Evolutionary conservation across 1,284 basidiomycete genomes (phyloP).

Genomic region (Fomitopsis schrenkii): DNA sequence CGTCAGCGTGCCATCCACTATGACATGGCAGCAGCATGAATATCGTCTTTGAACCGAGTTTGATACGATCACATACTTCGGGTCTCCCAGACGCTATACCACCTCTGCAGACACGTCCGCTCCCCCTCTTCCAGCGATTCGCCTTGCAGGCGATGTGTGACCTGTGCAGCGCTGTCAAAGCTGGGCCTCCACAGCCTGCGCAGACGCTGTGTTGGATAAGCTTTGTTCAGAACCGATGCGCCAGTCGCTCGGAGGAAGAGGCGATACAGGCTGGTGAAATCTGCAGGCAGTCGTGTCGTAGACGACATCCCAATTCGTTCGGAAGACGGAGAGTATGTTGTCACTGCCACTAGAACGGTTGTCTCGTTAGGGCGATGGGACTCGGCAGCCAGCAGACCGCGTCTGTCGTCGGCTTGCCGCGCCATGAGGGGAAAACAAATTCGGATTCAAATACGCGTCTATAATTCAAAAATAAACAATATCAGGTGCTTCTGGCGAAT

Average conservation of each 20-base stretch:
- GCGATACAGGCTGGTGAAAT: conserved; percentile 59
- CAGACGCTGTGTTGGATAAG: conserved; percentile 37
- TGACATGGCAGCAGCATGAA: not conserved
- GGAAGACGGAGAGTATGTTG: not conserved
- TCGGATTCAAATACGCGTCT: no score
- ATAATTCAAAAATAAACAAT: no score
- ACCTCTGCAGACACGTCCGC: conserved; percentile 31
- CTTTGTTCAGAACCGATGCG: conserved; percentile 59
- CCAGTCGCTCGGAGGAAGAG: conserved; percentile 56
- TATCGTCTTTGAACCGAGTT: not conserved
- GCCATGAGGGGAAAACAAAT: no score
- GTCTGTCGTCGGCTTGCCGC: no score
- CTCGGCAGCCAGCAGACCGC: no score
- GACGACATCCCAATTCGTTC: not conserved
- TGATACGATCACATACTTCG: conserved; percentile 15
- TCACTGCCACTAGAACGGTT: not conserved
- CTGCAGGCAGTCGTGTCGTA: conserved; percentile 35
- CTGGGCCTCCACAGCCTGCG: conserved; percentile 49
- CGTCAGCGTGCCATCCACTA: conserved; percentile 56
- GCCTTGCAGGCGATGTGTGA: conserved; percentile 36
- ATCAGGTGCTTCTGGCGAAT: no score
- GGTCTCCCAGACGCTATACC: conserved; percentile 49
- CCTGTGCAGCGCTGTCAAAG: conserved; percentile 49
- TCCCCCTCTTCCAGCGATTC: conserved; percentile 22
- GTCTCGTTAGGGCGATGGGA: not conserved